Evolutionary conservation across 1,284 basidiomycete genomes (phyloP), one percentile per base, ranked within the genome.

Genomic region (Ceratobasidium sp.): DNA sequence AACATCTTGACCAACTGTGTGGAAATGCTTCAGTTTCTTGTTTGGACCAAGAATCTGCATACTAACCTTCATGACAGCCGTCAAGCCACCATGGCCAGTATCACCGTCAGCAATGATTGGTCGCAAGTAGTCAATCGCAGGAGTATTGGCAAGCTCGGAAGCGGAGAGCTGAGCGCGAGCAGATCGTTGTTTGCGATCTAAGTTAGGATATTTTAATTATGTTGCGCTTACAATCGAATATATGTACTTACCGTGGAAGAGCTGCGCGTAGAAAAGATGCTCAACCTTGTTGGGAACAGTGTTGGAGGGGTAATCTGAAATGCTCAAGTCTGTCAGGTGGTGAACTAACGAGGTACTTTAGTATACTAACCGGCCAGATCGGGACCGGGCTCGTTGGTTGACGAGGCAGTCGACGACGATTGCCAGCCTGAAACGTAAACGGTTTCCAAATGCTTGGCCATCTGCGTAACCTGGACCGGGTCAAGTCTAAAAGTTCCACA

Each of bases 391-490:
- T 87, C 86, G 69, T 86, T 83, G 53, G 83, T 85, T 77, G 88
- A 92, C 0, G 92, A 92, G 25, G 84, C 83, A 1, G 85, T 86
- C n/a, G 79, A 81, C 12, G 80, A 82, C 53, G 79, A 82, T 75
- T 86, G 83, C 86, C 86, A 87, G 27, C 86, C 86, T 0, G 85
- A 86, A 20, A 87, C 85, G 76, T 87, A 87, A 72, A 87, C 85
- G 6, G 85, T 85, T 73, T 87, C 85, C 72, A 86, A 82, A 77
- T 86, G 80, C 76, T 85, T 84, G 20, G 85, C 86, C 86, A 87
- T 87, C 75, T 87, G 86, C 2, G 84, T 86, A 47, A 86, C 86
- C 82, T 99, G 96, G 13, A 99, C 95, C 1, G 96, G 94, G 80
- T 99, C 97, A 72, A 99, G 88, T 34, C 94, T 96, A 73, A 1